These are phyloP conservation scores for Claviceps humidiphila DNA, from an alignment of 2,329 filamentous ascomycete species.

Conservation along the genomic window DNA sequence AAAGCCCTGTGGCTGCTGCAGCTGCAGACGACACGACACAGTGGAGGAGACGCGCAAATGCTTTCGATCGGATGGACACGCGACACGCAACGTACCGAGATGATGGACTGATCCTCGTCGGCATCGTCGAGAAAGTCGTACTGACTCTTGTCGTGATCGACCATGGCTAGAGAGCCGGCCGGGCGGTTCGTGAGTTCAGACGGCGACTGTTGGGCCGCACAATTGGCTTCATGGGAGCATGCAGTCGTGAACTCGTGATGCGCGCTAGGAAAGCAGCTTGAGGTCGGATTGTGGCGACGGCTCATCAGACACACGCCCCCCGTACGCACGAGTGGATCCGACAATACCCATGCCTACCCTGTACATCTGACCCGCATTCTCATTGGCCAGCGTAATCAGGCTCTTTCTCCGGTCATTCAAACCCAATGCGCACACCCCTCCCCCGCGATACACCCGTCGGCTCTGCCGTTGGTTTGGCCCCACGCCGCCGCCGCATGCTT, in stretches of 20 bases:
- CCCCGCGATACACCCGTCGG: too few relatives aligned
- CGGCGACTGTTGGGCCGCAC: not conserved
- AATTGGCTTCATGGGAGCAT: slow-evolving; percentile 3
- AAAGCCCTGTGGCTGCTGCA: too few relatives aligned
- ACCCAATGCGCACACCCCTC: too few relatives aligned
- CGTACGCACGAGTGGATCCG: too few relatives aligned
- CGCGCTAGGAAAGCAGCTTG: not conserved
- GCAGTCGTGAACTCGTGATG: not conserved
- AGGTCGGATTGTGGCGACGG: too few relatives aligned
- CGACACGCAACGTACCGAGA: slow-evolving; percentile 19
- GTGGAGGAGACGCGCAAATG: not conserved
- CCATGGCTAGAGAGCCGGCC: slow-evolving; percentile 20
- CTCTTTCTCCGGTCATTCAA: too few relatives aligned
- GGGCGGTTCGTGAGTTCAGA: not conserved
- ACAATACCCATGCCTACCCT: too few relatives aligned
- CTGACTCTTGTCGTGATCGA: slow-evolving; percentile 26
- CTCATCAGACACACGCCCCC: too few relatives aligned
- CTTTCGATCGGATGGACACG: not conserved
- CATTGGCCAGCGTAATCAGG: too few relatives aligned
- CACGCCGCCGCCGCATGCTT: too few relatives aligned
- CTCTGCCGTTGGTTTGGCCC: too few relatives aligned
- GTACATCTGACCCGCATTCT: too few relatives aligned
- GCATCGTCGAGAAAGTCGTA: slow-evolving; percentile 34
- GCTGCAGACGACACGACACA: not conserved
- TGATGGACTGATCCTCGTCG: slow-evolving; percentile 35